Conservation (phyloP, 495 filamentous ascomycete genomes). For the Cryomyces minteri region DNA sequence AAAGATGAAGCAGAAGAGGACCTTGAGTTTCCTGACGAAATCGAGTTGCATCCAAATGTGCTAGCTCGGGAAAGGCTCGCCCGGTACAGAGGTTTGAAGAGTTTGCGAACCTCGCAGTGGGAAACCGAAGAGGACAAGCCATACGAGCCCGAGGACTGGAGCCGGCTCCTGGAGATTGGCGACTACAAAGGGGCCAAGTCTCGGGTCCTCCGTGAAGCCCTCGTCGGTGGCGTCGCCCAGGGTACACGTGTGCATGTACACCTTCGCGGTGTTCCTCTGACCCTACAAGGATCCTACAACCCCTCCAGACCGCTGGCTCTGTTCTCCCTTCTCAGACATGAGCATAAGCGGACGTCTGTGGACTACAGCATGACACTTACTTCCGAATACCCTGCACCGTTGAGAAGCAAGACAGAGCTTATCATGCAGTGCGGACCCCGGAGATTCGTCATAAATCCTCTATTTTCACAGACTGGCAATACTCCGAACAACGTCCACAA, state of each 20-base stretch:
- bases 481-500: slow-evolving; percentile 94
- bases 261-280: slow-evolving; percentile 50
- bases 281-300: slow-evolving; percentile 32
- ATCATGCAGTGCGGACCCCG: slow-evolving; percentile 79
- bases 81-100: slow-evolving; percentile 80
- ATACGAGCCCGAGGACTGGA: slow-evolving; percentile 79
- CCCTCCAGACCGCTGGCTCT: slow-evolving; percentile 43
- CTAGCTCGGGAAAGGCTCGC: slow-evolving; percentile 69
- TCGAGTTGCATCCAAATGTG: slow-evolving; percentile 80
- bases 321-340: slow-evolving; percentile 78
- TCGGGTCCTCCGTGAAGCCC: slow-evolving; percentile 53
- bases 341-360: slow-evolving; percentile 77
- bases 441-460: slow-evolving; percentile 66
- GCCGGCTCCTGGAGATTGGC: slow-evolving; percentile 58
- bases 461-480: slow-evolving; percentile 69
- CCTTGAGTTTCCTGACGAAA: slow-evolving; percentile 90
- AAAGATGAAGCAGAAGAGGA: slow-evolving; percentile 70
- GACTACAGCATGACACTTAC: slow-evolving; percentile 73
- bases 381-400: slow-evolving; percentile 46
- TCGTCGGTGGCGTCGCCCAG: slow-evolving; percentile 66
- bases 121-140: slow-evolving; percentile 70
- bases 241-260: slow-evolving; percentile 69
- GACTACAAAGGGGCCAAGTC: slow-evolving; percentile 73
- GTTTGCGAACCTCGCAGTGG: slow-evolving; percentile 68
- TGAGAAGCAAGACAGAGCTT: slow-evolving; percentile 80